A percentile compares a stretch with the other conserved stretches of the same genome.
Conservation (phyloP, 345 rosid genomes). For the Eucalyptus marginata region DNA sequence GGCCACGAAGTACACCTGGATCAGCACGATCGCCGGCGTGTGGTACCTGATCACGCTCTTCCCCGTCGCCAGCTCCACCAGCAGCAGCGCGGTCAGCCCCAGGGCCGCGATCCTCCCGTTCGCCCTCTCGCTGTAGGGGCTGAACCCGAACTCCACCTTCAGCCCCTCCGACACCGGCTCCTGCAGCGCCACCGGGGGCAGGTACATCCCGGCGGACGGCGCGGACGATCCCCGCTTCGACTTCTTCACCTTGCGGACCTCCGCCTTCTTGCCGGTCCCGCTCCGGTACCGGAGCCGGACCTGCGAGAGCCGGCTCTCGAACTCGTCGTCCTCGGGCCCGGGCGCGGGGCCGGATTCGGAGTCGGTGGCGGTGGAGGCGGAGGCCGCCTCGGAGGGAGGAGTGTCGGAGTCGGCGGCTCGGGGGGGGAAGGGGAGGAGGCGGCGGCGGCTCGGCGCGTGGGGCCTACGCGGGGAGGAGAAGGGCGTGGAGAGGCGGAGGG, state of each 20-base stretch:
- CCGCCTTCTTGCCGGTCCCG: conserved; percentile 85
- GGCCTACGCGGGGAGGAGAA: neutral
- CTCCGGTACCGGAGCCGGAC: conserved; percentile 57
- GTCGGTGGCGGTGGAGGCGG: neutral
- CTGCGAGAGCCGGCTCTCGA: conserved; percentile 64
- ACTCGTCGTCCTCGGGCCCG: conserved; percentile 16
- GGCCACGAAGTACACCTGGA: conserved; percentile 66
- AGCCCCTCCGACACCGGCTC: conserved; percentile 55
- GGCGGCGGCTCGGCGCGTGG: neutral
- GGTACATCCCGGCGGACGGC: conserved; percentile 22
- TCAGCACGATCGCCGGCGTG: conserved; percentile 55
- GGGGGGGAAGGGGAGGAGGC: neutral
- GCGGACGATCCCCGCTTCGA: conserved; percentile 5
- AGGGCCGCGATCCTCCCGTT: conserved; percentile 70
- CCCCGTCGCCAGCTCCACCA: conserved; percentile 90
- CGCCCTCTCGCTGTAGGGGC: conserved; percentile 52
- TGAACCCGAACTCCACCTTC: conserved; percentile 80
- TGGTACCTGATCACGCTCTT: conserved; percentile 72
- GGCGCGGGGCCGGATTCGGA: neutral
- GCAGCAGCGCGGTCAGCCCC: conserved; percentile 61
- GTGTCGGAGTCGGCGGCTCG: conserved; percentile 43
- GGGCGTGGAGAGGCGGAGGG: conserved; percentile 20
- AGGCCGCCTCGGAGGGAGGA: conserved; percentile 6
- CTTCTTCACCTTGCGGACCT: conserved; percentile 56
- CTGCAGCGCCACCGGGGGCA: conserved; percentile 69